phyloP scores from a whole-genome alignment of 306 rosid genomes.

The Rosa lucieae region DNA sequence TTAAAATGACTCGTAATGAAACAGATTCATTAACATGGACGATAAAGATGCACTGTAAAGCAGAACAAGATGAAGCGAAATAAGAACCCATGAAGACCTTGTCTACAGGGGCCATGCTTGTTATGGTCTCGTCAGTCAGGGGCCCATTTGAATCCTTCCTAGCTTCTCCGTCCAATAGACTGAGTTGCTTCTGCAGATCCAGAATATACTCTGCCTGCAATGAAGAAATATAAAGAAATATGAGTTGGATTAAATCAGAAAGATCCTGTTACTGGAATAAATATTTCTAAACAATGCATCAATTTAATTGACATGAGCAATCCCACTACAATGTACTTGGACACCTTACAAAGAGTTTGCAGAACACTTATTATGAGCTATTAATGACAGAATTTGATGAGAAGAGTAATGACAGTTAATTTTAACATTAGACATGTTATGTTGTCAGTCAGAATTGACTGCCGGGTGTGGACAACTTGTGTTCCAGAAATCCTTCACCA shows the following conservation, averaged over 20 bases:
- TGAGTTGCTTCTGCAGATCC: constrained; percentile 91
- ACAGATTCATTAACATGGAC: constrained; percentile 9
- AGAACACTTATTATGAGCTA: not conserved
- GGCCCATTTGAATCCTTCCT: constrained; percentile 76
- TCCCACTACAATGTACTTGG: not conserved
- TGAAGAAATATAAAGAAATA: not conserved
- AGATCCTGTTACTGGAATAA: not conserved
- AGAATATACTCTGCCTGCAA: constrained; percentile 86
- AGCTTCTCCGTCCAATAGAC: constrained; percentile 74
- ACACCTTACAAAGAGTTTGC: not conserved
- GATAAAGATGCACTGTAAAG: constrained; percentile 20
- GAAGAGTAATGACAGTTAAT: not conserved
- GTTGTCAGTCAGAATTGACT: not conserved
- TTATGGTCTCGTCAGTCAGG: constrained; percentile 70
- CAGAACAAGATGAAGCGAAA: not conserved
- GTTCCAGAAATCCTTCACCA: not conserved
- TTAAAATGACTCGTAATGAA: not conserved
- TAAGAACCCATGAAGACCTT: constrained; percentile 59
- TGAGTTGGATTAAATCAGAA: not conserved
- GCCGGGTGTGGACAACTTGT: not conserved
- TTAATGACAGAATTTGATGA: not conserved
- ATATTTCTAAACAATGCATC: not conserved
- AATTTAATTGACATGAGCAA: not conserved
- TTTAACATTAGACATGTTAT: not conserved
- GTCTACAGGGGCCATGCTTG: constrained; percentile 67